phyloP scores from a whole-genome alignment of 495 filamentous ascomycete genomes.

The Lophiostoma macrostomum region DNA sequence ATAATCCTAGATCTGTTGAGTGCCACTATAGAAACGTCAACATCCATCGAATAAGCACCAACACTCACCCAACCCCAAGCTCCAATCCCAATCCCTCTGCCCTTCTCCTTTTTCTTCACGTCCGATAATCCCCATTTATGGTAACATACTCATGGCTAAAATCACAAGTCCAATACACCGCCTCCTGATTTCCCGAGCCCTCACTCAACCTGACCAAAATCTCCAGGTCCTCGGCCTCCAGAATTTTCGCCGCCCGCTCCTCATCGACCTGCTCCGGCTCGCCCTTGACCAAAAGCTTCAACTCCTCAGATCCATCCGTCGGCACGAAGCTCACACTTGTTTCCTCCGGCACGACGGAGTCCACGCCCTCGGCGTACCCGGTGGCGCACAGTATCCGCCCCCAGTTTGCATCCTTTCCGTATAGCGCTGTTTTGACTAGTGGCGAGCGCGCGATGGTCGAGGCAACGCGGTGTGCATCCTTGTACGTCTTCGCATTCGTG shows the following conservation, averaged over 20 bases:
- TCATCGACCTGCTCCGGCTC: conserved; percentile 95
- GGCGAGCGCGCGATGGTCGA: conserved; percentile 89
- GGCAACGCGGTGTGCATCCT: conserved; percentile 58
- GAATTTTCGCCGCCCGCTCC: conserved; percentile 74
- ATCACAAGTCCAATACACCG: conserved; percentile 92
- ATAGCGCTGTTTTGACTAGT: conserved; percentile 94
- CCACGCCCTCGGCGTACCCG: conserved; percentile 75
- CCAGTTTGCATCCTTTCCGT: conserved; percentile 98
- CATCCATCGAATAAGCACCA: no score
- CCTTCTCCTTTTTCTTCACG: conserved; percentile 45
- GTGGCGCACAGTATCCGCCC: conserved; percentile 93
- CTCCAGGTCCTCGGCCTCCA: conserved; percentile 67
- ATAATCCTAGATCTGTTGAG: no score
- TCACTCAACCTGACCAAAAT: conserved; percentile 43
- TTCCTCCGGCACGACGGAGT: conserved; percentile 68
- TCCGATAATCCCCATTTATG: conserved; percentile 90
- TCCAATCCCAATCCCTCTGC: no score
- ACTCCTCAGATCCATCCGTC: conserved; percentile 70
- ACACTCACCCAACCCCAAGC: no score
- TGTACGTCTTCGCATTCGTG: conserved; percentile 62
- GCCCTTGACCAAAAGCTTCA: conserved; percentile 84
- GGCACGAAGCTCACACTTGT: conserved; percentile 93
- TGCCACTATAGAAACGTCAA: no score
- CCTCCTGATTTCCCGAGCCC: conserved; percentile 58
- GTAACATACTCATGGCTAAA: conserved; percentile 97